phyloP scores from a whole-genome alignment of 2,329 filamentous ascomycete species.

The Fusarium sp. region DNA sequence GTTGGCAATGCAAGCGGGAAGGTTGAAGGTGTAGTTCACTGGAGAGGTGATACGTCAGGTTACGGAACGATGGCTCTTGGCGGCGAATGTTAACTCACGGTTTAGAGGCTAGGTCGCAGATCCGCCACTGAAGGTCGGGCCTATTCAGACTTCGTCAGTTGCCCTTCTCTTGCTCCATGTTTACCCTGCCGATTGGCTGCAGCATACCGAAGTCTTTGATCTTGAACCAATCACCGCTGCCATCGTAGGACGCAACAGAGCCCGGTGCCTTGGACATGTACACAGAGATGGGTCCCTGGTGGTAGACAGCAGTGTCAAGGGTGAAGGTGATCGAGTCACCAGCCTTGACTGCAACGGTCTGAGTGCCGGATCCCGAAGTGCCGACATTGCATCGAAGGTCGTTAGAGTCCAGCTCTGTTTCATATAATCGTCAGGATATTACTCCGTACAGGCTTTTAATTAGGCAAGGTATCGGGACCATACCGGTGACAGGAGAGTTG shows the following conservation, averaged over 20 bases:
- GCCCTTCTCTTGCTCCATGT: fast-evolving
- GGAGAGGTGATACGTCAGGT: neutral
- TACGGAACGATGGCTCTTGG: fast-evolving
- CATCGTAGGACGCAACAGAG: neutral
- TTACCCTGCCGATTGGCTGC: fast-evolving
- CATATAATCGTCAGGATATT: fast-evolving
- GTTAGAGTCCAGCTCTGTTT: neutral
- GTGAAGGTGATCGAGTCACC: conserved; percentile 17
- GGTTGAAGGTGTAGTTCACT: conserved; percentile 11
- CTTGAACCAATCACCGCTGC: conserved; percentile 6
- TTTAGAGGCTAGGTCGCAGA: neutral
- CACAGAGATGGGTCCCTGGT: conserved; percentile 5
- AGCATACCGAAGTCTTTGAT: conserved; percentile 11
- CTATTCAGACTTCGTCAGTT: neutral
- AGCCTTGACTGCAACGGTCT: conserved; percentile 3
- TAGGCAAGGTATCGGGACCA: fast-evolving
- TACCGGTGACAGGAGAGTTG: conserved; percentile 17
- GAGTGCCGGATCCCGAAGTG: neutral
- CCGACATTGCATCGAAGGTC: conserved; percentile 17
- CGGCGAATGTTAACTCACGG: neutral
- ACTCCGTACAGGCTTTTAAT: fast-evolving
- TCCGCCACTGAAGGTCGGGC: neutral
- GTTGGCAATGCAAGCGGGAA: neutral
- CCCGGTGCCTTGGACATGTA: conserved; percentile 13
- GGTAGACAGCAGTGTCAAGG: conserved; percentile 5